Evolutionary conservation across 148 eudicot genomes (phyloP), one percentile per base, ranked within the genome.

Genomic region (Gaultheria prostrata): DNA sequence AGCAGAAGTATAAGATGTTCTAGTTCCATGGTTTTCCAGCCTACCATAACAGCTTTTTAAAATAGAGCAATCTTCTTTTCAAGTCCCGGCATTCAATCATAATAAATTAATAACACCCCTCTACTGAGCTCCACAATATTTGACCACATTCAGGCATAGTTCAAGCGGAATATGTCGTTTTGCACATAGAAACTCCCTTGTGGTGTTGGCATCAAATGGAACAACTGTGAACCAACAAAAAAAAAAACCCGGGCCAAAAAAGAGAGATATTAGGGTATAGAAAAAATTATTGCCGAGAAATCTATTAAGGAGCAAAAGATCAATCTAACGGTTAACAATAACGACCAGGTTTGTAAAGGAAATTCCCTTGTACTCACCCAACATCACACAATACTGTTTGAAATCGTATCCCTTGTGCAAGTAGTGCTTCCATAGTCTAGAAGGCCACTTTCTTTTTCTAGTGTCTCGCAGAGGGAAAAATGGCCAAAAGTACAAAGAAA

Each of bases 181-280:
- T 78, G 78, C 86, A 89, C 91, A 24, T 87, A 89, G 85, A 89
- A 87, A 83, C 91, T 87, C 77, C 89, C 91, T 82, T 87, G 91
- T 17, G 86, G 88, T 11, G 87, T 89, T 45, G 89, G 88, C 81
- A 89, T 87, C 88, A 89, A 82, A 69, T 89, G 89, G 61, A 89
- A 89, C 89, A 89, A 83, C 91, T 89, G 89, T 39, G 24, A 17
- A 3, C 81, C 39, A 83, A 77, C 39, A 83, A 77, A 53, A 54
- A 8, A 17, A 32, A 7, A 33, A 48, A 10, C 35, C 12, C 4
- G 24, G 24, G 69, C 24, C 3, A 63, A 50, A 63, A 50, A 51
- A 30, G 13, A n/a, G 45, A 21, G 20, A 48, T 32, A 61, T 45
- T 21, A 79, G 33, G n/a, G 61, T 80, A 43, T 20, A 4, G 53